Evolutionary conservation across 2,329 filamentous ascomycete genomes (phyloP), one percentile per base, ranked within the genome.

Genomic region (Hypocreales sp.): DNA sequence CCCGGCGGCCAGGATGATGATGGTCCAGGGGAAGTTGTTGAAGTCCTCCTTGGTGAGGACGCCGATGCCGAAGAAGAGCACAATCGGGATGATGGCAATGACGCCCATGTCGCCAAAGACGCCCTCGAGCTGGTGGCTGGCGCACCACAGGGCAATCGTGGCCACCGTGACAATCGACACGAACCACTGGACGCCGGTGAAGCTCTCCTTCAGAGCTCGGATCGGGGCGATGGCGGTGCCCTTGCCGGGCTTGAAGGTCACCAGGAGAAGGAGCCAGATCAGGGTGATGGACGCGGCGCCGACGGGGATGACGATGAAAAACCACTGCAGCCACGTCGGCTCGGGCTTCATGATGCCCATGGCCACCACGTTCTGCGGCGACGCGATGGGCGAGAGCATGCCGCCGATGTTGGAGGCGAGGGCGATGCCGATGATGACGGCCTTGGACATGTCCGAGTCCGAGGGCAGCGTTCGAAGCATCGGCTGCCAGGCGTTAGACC

Each of bases 21-120:
- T 98, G 13, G 92, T 98, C 90, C 90, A 98, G 21, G 94, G 78
- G 53, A 98, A 98, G 53, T 98, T 98, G 62, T 98, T 98, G 50
- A 98, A 98, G 56, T 98, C 90, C 55, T 95, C 90, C 56, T 95
- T 98, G 26, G 86, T 95, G 18, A 98, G 64, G 39, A 95, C 87
- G 8, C 90, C 90, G 2, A 84, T 86, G 29, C 90, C 90, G 43
- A 98, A 98, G 66, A 98, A 98, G 22, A 94, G 64, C 4, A 92
- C 79, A 27, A 98, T 78, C 5, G 90, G 90, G 34, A 98, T 83
- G 46, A 98, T 92, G 32, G 90, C 92, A 22, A 98, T 80, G 28
- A 98, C 86, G 28, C 90, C 90, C 90, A 98, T 98, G 47, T 98
- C 87, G 29, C 90, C 90, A 45, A 98, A 94, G 1, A 87, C 57